These are phyloP conservation scores for Clitopilus hobsonii DNA, from an alignment of 768 basidiomycete genomes.

Conservation along the genomic window DNA sequence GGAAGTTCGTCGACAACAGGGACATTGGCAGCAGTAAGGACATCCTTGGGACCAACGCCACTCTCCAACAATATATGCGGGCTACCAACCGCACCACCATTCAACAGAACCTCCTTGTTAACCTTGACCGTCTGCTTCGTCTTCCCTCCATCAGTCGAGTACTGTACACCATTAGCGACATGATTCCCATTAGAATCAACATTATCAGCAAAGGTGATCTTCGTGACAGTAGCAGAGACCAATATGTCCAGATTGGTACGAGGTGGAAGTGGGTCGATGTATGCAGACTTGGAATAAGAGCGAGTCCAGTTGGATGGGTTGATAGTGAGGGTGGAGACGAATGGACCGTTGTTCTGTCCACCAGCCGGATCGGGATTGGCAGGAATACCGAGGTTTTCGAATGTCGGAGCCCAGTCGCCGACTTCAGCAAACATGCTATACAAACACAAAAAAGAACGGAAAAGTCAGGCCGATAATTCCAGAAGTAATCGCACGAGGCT, in stretches of 20 bases:
- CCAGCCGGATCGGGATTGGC: constrained; percentile 36
- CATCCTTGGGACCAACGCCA: constrained; percentile 54
- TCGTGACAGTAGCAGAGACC: constrained; percentile 54
- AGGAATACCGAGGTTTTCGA: constrained; percentile 39
- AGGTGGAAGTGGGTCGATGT: constrained; percentile 57
- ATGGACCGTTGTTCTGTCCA: constrained; percentile 44
- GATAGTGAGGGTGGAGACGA: constrained; percentile 54
- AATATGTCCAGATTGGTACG: constrained; percentile 63
- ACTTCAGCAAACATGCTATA: constrained; percentile 44
- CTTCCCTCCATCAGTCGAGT: constrained; percentile 22
- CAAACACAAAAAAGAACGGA: constrained; percentile 23
- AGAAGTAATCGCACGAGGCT: not conserved
- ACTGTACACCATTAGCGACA: constrained; percentile 47
- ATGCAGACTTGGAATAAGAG: constrained; percentile 54
- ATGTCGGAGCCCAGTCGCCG: constrained; percentile 51
- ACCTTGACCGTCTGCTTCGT: constrained; percentile 9
- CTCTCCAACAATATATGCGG: constrained; percentile 53
- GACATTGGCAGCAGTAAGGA: constrained; percentile 42
- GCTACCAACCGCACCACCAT: constrained; percentile 42
- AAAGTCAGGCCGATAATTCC: constrained; percentile 17
- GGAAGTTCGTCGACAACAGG: constrained; percentile 42
- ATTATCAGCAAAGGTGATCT: constrained; percentile 34
- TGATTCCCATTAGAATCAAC: constrained; percentile 28
- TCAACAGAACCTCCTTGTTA: constrained; percentile 46
- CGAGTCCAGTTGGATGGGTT: constrained; percentile 60